Evolutionary conservation across 192 early-diverging fungal species (phyloP), one percentile per base, ranked within the genome.

Genomic region (Backusella macrospora): DNA sequence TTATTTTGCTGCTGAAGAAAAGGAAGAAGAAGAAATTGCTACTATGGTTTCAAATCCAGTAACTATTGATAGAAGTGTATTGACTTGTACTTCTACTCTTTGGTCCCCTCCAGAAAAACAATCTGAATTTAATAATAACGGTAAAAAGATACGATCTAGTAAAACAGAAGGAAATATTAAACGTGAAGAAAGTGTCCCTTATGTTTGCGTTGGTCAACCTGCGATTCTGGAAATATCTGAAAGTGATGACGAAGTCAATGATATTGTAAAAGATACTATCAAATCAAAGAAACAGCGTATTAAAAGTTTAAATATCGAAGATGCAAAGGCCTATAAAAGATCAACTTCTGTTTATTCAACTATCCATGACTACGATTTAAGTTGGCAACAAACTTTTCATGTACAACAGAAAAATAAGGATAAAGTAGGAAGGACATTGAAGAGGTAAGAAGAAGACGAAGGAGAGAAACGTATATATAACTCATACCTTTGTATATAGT

Each of bases 351-450:
- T 43, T 2, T 68, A 68, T 34, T 47, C 67, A 12, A 47, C 23
- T 18, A 45, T 68, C 15, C 43, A 26, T 26, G 44, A 45, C 15
- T 47, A 68, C 34, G 67, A 68, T 29, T 34, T 68, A 21, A 68
- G 47, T 18, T 68, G 67, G 67, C 67, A 68, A 15, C 18, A 68
- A 16, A 34, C 45, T 4, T 68, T 68, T 68, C 67, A 68, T 34
- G 2, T 46, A n/a, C 39, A 68, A 29, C 67, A 68, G 16, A 68
- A 68, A 43, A 68, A 45, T 46, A 68, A 42, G 15, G 67, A 68
- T 46, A 68, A 47, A 68, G 45, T 68, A 29, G 42, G 42, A 29
- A 68, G 26, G 34, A 68, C 67, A 46, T 45, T 68, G 26, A 68
- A 68, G 45, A 68, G 67, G 67, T 68, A 43, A 65, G 4, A 38